phyloP scores from a whole-genome alignment of 148 eudicot species.

The Rhododendron ferrugineum region DNA sequence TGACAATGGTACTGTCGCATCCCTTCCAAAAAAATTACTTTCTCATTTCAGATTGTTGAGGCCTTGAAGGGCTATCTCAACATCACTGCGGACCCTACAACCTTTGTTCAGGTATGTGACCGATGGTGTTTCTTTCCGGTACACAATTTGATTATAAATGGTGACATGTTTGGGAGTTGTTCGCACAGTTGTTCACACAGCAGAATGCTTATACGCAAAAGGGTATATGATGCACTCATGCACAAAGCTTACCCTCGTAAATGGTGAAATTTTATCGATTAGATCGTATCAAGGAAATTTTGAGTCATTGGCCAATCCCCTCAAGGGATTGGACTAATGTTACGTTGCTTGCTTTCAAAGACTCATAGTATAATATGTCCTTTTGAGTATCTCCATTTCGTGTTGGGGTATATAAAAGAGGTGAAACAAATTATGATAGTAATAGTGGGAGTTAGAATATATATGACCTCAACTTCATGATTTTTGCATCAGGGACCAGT shows the following conservation, averaged over 20 bases:
- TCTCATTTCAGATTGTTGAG: conserved; percentile 42
- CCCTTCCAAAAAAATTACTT: not conserved
- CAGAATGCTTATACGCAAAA: not conserved
- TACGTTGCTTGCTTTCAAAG: not conserved
- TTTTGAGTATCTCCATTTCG: not conserved
- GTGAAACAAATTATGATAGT: not conserved
- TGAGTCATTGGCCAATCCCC: not conserved
- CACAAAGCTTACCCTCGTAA: not conserved
- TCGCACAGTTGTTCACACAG: not conserved
- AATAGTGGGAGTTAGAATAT: not conserved
- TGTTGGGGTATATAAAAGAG: not conserved
- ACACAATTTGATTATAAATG: not conserved
- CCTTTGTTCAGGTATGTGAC: conserved; percentile 55
- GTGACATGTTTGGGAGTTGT: not conserved
- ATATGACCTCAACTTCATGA: not conserved
- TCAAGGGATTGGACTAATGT: not conserved
- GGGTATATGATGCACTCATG: not conserved
- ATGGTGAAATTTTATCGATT: not conserved
- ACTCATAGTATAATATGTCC: not conserved
- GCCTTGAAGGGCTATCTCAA: conserved; percentile 37
- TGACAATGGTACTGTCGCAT: not conserved
- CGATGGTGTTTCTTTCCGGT: not conserved
- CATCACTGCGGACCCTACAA: conserved; percentile 51
- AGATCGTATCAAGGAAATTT: not conserved
- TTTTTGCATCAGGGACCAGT: conserved; percentile 39